Conservation (phyloP, 2,329 filamentous ascomycete genomes). For the Zarea fungicola region DNA sequence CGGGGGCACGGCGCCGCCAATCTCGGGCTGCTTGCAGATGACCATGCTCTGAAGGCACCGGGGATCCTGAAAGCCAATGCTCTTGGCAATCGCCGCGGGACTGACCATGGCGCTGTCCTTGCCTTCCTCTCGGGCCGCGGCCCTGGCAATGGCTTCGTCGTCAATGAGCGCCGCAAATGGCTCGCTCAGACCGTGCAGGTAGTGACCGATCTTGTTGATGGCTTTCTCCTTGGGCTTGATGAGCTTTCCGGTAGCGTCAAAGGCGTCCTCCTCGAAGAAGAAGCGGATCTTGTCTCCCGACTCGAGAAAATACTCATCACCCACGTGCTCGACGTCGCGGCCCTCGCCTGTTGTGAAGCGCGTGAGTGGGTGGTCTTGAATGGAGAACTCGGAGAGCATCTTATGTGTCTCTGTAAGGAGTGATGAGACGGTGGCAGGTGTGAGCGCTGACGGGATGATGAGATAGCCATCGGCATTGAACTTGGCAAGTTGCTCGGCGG, state of each 20-base stretch:
- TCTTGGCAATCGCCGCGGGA: slow-evolving; percentile 60
- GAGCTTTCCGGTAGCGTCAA: slow-evolving; percentile 59
- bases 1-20: slow-evolving; percentile 82
- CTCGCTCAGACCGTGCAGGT: slow-evolving; percentile 62
- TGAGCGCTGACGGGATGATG: slow-evolving; percentile 73
- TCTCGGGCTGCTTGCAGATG: slow-evolving; percentile 97
- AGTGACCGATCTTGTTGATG: slow-evolving; percentile 86
- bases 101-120: slow-evolving; percentile 25
- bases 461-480: slow-evolving; percentile 88
- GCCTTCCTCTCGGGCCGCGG: slow-evolving; percentile 10
- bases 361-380: slow-evolving; percentile 86
- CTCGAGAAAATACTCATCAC: slow-evolving; percentile 88
- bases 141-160: slow-evolving; percentile 39
- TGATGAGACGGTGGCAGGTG: slow-evolving; percentile 55
- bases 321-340: slow-evolving; percentile 62
- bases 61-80: slow-evolving; percentile 71
- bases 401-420: slow-evolving; percentile 70
- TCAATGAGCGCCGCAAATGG: slow-evolving; percentile 57
- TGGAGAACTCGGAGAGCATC: slow-evolving; percentile 69
- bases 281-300: slow-evolving; percentile 91
- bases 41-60: slow-evolving; percentile 88
- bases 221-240: slow-evolving; percentile 74
- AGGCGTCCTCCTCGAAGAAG: slow-evolving; percentile 96
- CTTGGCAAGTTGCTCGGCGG: slow-evolving; percentile 60
- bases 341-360: slow-evolving; percentile 81